Conservation (phyloP, 116 monocot genomes). For the Cymodocea nodosa region DNA sequence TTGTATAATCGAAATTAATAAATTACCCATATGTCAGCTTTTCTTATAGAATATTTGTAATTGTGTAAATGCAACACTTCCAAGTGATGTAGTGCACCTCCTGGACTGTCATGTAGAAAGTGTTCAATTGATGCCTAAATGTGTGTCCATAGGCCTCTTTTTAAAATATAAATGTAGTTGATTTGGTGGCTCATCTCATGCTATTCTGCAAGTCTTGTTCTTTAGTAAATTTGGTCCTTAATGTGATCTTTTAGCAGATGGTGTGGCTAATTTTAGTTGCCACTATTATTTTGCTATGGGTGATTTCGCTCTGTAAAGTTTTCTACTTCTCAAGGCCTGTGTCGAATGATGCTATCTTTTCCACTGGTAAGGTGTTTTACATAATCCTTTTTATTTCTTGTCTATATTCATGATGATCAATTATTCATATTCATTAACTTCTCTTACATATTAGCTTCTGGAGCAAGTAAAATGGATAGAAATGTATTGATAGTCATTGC, state of each 20-base stretch:
- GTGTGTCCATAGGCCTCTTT: too few relatives aligned
- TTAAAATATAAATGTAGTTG: too few relatives aligned
- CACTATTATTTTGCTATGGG: background rate
- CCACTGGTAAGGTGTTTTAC: background rate
- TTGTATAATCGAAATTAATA: too few relatives aligned
- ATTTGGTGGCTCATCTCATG: too few relatives aligned
- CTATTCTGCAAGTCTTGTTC: too few relatives aligned
- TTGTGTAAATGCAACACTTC: too few relatives aligned
- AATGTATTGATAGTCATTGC: conserved; percentile 75
- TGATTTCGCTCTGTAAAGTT: conserved; percentile 4
- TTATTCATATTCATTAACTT: background rate
- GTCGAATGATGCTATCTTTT: background rate
- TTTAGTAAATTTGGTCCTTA: background rate
- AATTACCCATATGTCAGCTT: too few relatives aligned
- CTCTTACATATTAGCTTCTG: conserved; percentile 9
- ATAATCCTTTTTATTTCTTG: background rate
- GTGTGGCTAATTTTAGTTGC: background rate
- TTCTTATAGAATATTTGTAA: too few relatives aligned
- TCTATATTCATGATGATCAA: background rate
- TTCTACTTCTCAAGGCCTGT: conserved; percentile 7
- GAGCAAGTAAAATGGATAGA: conserved; percentile 13
- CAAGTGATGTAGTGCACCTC: too few relatives aligned
- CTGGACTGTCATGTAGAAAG: too few relatives aligned
- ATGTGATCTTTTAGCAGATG: background rate
- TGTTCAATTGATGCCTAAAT: too few relatives aligned